Evolutionary conservation across 805 yeast species (phyloP).

Genomic region (Kodamaea laetipori): DNA sequence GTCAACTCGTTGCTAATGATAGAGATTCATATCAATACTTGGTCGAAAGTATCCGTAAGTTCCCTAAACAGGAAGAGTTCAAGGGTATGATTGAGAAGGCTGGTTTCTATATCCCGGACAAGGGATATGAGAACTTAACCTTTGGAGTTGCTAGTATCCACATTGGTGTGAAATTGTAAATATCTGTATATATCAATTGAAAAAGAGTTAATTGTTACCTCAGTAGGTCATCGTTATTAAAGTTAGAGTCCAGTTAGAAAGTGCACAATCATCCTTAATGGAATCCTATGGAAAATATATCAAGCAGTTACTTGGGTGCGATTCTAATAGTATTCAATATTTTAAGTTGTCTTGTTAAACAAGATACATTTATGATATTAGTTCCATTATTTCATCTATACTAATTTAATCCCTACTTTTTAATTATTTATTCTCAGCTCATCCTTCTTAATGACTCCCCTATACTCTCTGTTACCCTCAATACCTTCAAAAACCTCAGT

Average conservation of each 20-base stretch:
- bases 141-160: conserved; percentile 96
- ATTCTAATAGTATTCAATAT: too few relatives aligned
- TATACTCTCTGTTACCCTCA: conserved; percentile 37
- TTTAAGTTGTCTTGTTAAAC: too few relatives aligned
- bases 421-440: not conserved
- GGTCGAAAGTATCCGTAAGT: conserved; percentile 89
- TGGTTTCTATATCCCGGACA: conserved; percentile 83
- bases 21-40: conserved; percentile 94
- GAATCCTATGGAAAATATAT: too few relatives aligned
- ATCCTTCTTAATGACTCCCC: conserved; percentile 20
- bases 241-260: too few relatives aligned
- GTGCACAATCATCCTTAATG: too few relatives aligned
- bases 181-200: conserved; percentile 9
- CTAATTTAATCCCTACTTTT: not conserved
- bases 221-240: too few relatives aligned
- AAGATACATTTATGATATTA: not conserved
- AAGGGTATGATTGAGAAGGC: conserved; percentile 91
- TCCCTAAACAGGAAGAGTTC: conserved; percentile 91
- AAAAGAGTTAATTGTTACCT: not conserved
- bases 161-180: conserved; percentile 82
- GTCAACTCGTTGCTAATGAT: conserved; percentile 93
- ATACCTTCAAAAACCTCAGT: conserved; percentile 25
- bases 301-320: too few relatives aligned
- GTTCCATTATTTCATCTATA: too few relatives aligned
- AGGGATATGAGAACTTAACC: conserved; percentile 91